Conservation (phyloP, 2,329 filamentous ascomycete species). For the Verticillium alfalfae region DNA sequence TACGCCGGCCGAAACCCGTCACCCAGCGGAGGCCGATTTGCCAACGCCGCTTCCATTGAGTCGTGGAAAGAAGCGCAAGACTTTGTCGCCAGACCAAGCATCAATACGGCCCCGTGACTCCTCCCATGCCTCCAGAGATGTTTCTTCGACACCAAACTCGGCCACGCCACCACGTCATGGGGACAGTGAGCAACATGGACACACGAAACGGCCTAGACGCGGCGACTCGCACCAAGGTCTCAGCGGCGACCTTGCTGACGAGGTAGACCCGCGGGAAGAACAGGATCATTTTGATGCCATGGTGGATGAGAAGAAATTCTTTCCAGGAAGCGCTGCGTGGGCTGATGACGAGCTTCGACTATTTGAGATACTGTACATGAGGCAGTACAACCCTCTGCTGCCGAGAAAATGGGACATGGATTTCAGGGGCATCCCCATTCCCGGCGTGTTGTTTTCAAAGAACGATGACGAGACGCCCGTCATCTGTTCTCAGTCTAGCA, state of each 20-base stretch:
- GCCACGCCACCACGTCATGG: neutral
- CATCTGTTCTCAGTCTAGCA: conserved; percentile 28
- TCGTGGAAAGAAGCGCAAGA: neutral
- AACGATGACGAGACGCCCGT: conserved; percentile 23
- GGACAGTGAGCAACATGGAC: neutral
- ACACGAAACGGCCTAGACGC: neutral
- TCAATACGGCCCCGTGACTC: neutral
- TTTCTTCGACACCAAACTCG: neutral
- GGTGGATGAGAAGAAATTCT: conserved; percentile 34
- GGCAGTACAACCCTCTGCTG: conserved; percentile 33
- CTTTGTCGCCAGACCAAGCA: neutral
- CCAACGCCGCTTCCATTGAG: neutral
- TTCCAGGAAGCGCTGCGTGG: conserved; percentile 41
- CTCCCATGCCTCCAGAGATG: neutral
- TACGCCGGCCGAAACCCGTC: neutral
- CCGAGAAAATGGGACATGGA: conserved; percentile 34
- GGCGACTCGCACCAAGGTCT: neutral
- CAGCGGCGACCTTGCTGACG: neutral
- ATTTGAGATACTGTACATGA: conserved; percentile 34
- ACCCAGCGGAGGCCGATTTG: neutral
- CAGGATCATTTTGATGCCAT: conserved; percentile 17
- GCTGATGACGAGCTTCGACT: conserved; percentile 41
- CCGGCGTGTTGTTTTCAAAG: conserved; percentile 26
- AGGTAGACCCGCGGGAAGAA: neutral
- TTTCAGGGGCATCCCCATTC: conserved; percentile 32